These are phyloP conservation scores for Kandelia obovata DNA, from an alignment of 345 rosid species.

Conservation along the genomic window DNA sequence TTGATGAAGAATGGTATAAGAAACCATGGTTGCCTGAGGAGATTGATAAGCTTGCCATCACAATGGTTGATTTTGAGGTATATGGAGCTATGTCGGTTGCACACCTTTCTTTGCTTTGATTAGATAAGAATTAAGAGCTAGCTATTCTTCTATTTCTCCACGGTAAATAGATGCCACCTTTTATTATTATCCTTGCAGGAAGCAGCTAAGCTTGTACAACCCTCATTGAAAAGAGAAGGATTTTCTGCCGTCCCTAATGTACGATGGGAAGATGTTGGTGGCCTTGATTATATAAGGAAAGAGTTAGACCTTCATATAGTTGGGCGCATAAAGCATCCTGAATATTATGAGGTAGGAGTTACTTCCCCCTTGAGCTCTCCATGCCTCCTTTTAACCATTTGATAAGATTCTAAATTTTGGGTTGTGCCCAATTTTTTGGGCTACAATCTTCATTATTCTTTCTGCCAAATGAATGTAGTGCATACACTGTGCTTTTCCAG, in stretches of 20 bases:
- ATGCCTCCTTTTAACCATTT: neutral
- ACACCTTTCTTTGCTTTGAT: neutral
- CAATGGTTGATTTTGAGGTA: conserved; percentile 89
- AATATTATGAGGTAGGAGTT: conserved; percentile 57
- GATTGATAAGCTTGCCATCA: conserved; percentile 62
- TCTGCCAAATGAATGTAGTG: no score
- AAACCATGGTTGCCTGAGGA: conserved; percentile 78
- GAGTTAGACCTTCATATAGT: conserved; percentile 71
- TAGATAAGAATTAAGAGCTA: neutral
- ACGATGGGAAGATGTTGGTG: conserved; percentile 96
- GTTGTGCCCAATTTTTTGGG: no score
- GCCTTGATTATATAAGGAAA: conserved; percentile 62
- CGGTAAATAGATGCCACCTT: no score
- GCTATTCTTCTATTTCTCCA: neutral
- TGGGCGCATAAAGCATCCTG: conserved; percentile 66
- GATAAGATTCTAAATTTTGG: neutral
- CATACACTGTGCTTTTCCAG: no score
- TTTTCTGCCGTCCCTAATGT: conserved; percentile 79
- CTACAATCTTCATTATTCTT: no score
- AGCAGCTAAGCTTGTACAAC: conserved; percentile 71
- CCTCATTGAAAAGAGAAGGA: conserved; percentile 87
- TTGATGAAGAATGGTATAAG: conserved; percentile 62
- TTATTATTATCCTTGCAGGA: conserved; percentile 38
- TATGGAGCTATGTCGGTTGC: conserved; percentile 3
- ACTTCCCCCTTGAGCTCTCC: neutral